Evolutionary conservation across 257 asterid species (phyloP).

Genomic region (Paraleonurus japonicus): DNA sequence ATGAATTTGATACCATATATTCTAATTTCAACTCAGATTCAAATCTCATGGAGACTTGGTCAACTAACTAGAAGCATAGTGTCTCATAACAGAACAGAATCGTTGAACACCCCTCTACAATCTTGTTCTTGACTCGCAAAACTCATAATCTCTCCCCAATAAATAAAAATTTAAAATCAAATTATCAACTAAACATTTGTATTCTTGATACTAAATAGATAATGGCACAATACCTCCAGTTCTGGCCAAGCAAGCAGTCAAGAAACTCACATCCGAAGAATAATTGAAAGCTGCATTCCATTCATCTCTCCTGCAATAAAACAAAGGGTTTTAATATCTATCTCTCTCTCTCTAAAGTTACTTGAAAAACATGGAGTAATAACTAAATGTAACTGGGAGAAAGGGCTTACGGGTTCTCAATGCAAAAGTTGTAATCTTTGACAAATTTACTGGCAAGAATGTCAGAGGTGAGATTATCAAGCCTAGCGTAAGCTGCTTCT

Average conservation of each 20-base stretch:
- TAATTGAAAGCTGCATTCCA: slow-evolving; percentile 72
- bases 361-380: not conserved
- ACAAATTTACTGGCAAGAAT: slow-evolving; percentile 47
- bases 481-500: slow-evolving; percentile 33
- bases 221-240: slow-evolving; percentile 40
- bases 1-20: not conserved
- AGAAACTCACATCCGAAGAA: slow-evolving; percentile 56
- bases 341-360: not conserved
- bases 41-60: not conserved
- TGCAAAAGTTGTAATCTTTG: slow-evolving; percentile 57
- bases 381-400: not conserved
- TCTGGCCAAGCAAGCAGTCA: slow-evolving; percentile 61
- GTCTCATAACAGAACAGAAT: not conserved
- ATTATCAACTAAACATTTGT: not conserved
- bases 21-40: not conserved
- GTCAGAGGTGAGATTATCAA: slow-evolving; percentile 52
- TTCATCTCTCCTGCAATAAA: slow-evolving; percentile 52
- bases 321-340: not conserved
- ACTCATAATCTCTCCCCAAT: not conserved
- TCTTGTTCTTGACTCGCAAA: slow-evolving; percentile 2
- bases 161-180: not conserved
- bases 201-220: not conserved
- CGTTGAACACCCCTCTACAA: not conserved
- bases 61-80: too few species aligned
- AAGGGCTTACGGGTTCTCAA: slow-evolving; percentile 52